Percentiles rank a stretch among this genome's conserved stretches.
Conservation (phyloP, 1,284 basidiomycete species). For the Ustilago nuda region DNA sequence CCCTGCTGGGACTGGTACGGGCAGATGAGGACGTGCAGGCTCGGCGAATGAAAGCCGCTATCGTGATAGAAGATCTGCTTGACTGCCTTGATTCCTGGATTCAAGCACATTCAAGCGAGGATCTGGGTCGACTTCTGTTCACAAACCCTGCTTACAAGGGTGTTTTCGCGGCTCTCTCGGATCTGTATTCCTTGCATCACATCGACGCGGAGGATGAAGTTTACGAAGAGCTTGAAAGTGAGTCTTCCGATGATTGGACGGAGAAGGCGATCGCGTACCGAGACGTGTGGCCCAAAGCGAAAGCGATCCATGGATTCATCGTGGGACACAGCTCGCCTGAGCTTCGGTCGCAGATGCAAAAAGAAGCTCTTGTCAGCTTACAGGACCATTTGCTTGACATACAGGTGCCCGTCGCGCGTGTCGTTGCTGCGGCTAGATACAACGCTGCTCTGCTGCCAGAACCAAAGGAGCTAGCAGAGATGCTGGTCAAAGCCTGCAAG, state of each 20-base stretch:
- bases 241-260: background rate
- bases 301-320: background rate
- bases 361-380: constrained; percentile 12
- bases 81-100: constrained; percentile 30
- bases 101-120: constrained; percentile 10
- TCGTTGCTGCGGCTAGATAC: constrained; percentile 14
- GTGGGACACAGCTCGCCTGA: constrained; percentile 8
- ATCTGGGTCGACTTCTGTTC: constrained; percentile 12
- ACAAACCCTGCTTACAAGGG: constrained; percentile 18
- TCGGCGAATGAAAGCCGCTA: constrained; percentile 13
- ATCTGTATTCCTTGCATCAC: constrained; percentile 10
- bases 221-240: background rate
- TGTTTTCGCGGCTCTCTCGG: constrained; percentile 35
- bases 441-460: constrained; percentile 25
- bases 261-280: background rate
- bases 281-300: background rate
- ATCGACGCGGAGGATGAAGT: background rate
- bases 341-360: constrained; percentile 9
- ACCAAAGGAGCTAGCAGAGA: constrained; percentile 25
- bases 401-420: constrained; percentile 24
- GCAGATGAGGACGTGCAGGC: constrained; percentile 4
- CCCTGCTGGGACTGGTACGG: constrained; percentile 20
- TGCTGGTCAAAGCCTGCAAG: constrained; percentile 28
- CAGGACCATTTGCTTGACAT: constrained; percentile 44
- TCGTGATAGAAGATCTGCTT: constrained; percentile 29